Base-by-base conservation (phyloP, 805 yeast genomes). In the Candida insectorum region DNA sequence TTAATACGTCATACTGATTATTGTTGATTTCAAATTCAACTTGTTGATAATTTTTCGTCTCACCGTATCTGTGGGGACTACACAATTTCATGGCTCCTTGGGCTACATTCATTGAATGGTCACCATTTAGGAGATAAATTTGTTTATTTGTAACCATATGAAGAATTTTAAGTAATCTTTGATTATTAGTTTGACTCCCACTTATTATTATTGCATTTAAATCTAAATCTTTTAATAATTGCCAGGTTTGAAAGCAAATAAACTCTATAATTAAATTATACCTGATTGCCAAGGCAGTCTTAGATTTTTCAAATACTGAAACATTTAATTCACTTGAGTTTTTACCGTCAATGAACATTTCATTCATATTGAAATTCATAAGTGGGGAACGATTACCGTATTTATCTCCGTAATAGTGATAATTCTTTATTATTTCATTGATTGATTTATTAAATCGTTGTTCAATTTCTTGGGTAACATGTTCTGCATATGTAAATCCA, bases 381-480 rank as follows among this genome's bases (percentile, higher is more conserved):
- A 56, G 71, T 0, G 83, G 83, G 6, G 78, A 70, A 47, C 84
- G 60, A 45, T 77, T 78, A 1, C 84, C 84, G 30, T 65, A 60
- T 14, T 72, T 62, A 47, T 77, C 81, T 2, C 82, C 82, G 43
- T 74, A 75, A 34, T 65, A 62, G 35, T 71, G 61, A 52, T 59
- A 60, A 36, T 66, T 47, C 29, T 51, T 61, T 1, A 69, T 45
- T 3, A 58, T 33, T 16, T 45, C 48, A 34, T 56, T 39, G 14
- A 58, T 49, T 8, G 48, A 22, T 15, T 28, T 15, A 0, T 30
- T 10, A 14, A 40, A 23, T 16, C 33, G n/a, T 3, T 5, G 11
- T 30, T 60, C 67, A 9, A 59, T 16, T 5, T 24, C 27, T 7
- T 4, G 16, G 13, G 64, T 60, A 17, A 40, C 37, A 1, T 18